These are phyloP conservation scores for Colletotrichum abscissum DNA, from an alignment of 2,329 filamentous ascomycete species.

Conservation along the genomic window DNA sequence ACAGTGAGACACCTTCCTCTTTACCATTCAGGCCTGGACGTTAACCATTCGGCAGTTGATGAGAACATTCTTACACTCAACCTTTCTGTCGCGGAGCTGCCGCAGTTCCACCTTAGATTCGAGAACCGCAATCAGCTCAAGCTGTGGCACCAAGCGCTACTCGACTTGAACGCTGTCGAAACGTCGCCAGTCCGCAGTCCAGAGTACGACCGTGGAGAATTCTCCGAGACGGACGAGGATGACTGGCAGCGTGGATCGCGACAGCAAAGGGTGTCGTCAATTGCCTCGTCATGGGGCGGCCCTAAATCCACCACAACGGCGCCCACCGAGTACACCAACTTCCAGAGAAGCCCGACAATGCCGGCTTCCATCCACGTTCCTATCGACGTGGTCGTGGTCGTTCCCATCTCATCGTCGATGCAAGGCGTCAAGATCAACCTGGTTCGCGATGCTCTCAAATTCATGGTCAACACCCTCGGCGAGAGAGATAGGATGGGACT, in stretches of 20 bases:
- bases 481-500: slow-evolving; percentile 96
- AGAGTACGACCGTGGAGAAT: slow-evolving; percentile 83
- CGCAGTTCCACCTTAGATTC: slow-evolving; percentile 94
- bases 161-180: slow-evolving; percentile 83
- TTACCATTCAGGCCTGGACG: slow-evolving; percentile 38
- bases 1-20: slow-evolving; percentile 43
- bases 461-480: slow-evolving; percentile 89
- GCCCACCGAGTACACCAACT: slow-evolving; percentile 90
- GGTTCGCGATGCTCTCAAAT: slow-evolving; percentile 89
- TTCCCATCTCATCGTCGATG: slow-evolving; percentile 98
- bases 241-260: slow-evolving; percentile 76
- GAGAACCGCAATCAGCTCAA: slow-evolving; percentile 86
- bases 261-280: slow-evolving; percentile 81
- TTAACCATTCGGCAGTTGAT: slow-evolving; percentile 61
- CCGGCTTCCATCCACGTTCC: slow-evolving; percentile 81
- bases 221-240: slow-evolving; percentile 88
- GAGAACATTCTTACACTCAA: slow-evolving; percentile 89
- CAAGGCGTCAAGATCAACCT: slow-evolving; percentile 99
- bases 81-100: slow-evolving; percentile 90
- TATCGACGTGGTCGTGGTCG: slow-evolving; percentile 94
- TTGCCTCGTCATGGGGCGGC: slow-evolving; percentile 84
- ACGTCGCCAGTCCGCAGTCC: slow-evolving; percentile 71
- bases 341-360: slow-evolving; percentile 62
- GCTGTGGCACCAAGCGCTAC: slow-evolving; percentile 87
- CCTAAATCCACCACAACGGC: slow-evolving; percentile 87